Evolutionary conservation across 208 protist genomes (phyloP).

Genomic region (Leishmania turanica): DNA sequence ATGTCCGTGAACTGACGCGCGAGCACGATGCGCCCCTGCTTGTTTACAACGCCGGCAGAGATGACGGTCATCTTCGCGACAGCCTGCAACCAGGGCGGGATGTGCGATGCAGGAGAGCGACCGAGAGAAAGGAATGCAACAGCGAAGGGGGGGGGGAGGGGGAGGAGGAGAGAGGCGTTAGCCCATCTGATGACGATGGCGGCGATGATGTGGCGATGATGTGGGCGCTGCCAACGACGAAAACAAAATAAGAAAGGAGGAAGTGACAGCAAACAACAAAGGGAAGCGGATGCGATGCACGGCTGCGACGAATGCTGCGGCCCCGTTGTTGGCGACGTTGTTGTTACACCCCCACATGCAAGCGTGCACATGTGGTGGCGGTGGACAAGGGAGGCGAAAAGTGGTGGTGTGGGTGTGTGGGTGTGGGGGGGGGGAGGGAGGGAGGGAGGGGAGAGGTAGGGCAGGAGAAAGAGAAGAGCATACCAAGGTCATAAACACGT

Average conservation of each 20-base stretch:
- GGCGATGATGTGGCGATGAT: neutral
- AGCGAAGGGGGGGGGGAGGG: neutral
- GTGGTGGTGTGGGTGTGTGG: neutral
- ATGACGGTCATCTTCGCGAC: slow-evolving; percentile 70
- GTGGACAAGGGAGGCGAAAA: neutral
- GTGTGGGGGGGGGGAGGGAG: neutral
- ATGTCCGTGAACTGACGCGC: slow-evolving; percentile 97
- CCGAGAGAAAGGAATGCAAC: neutral
- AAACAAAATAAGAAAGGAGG: neutral
- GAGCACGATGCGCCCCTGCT: slow-evolving; percentile 90
- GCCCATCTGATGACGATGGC: neutral
- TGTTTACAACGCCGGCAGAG: slow-evolving; percentile 80
- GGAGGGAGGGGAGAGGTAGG: neutral
- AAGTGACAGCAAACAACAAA: neutral
- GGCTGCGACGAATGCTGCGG: neutral
- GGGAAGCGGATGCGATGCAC: neutral
- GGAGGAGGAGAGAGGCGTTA: neutral
- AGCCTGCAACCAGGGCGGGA: neutral
- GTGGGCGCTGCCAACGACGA: neutral
- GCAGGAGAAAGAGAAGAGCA: neutral
- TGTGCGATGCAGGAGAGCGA: neutral
- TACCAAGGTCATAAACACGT: neutral
- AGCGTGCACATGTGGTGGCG: neutral
- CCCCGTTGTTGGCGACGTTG: neutral
- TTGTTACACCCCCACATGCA: neutral